These are phyloP conservation scores for Apiospora phragmitis DNA, from an alignment of 2,329 filamentous ascomycete genomes.

Conservation along the genomic window DNA sequence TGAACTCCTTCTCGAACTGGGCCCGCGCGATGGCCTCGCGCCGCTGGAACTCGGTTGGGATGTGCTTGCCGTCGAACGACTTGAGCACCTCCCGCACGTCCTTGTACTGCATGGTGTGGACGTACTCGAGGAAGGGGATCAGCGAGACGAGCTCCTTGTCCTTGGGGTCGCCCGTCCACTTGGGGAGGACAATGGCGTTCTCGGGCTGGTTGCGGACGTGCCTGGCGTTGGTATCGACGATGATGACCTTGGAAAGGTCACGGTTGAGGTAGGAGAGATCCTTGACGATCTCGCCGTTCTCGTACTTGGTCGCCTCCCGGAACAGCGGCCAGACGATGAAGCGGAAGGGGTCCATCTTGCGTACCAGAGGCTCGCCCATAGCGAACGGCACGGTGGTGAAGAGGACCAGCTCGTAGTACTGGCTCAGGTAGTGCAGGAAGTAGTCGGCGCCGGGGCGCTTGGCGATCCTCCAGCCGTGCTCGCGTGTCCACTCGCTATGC, in stretches of 20 bases:
- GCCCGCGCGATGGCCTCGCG: slow-evolving; percentile 84
- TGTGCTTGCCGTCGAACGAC: slow-evolving; percentile 85
- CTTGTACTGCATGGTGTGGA: slow-evolving; percentile 87
- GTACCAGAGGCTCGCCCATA: slow-evolving; percentile 82
- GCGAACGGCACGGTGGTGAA: slow-evolving; percentile 88
- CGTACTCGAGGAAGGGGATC: slow-evolving; percentile 96
- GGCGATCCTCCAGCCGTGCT: slow-evolving; percentile 92
- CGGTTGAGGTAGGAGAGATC: slow-evolving; percentile 98
- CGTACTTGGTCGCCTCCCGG: slow-evolving; percentile 94
- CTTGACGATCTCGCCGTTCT: slow-evolving; percentile 96
- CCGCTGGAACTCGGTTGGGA: slow-evolving; percentile 85
- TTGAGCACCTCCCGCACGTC: slow-evolving; percentile 86
- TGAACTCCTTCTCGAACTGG: slow-evolving; percentile 79
- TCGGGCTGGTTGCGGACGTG: slow-evolving; percentile 92
- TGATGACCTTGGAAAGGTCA: slow-evolving; percentile 90
- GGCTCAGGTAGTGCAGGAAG: slow-evolving; percentile 92
- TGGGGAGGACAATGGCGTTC: slow-evolving; percentile 88
- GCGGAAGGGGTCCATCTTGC: slow-evolving; percentile 92
- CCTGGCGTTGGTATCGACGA: slow-evolving; percentile 81
- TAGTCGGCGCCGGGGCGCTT: slow-evolving; percentile 96
- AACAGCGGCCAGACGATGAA: slow-evolving; percentile 95
- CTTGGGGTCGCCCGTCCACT: slow-evolving; percentile 81
- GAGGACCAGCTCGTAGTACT: slow-evolving; percentile 96
- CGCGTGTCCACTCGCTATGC: slow-evolving; percentile 90
- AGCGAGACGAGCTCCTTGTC: slow-evolving; percentile 86